Percentiles rank a stretch among this genome's conserved stretches.
Evolutionary conservation across 768 basidiomycete genomes (phyloP).

Genomic region (Lyophyllum atratum): DNA sequence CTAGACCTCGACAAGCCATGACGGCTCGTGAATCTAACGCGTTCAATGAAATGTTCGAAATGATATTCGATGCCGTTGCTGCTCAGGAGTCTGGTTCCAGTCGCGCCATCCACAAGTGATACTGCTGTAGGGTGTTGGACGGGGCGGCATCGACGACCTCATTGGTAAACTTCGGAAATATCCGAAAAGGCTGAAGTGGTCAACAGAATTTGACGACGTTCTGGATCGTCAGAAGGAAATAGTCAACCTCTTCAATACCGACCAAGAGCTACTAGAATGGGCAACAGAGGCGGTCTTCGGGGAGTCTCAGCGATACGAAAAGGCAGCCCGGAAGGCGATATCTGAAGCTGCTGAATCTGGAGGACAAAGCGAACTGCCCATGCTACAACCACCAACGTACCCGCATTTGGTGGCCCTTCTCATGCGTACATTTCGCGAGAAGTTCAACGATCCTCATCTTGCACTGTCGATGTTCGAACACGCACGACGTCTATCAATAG

Average conservation of each 20-base stretch:
- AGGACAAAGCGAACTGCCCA: conserved; percentile 27
- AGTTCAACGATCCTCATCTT: conserved; percentile 76
- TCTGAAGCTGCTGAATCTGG: conserved; percentile 26
- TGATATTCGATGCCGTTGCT: conserved; percentile 62
- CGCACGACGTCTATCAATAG: conserved; percentile 70
- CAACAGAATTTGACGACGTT: conserved; percentile 50
- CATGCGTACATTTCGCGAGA: conserved; percentile 78
- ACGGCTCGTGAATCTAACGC: conserved; percentile 66
- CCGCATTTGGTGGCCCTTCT: conserved; percentile 75
- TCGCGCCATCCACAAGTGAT: conserved; percentile 9
- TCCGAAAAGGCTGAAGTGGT: conserved; percentile 51
- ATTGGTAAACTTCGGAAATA: conserved; percentile 57
- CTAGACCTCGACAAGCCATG: conserved; percentile 55
- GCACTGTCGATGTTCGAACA: conserved; percentile 83
- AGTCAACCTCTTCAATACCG: conserved; percentile 69
- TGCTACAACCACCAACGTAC: conserved; percentile 66
- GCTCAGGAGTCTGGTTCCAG: conserved; percentile 26
- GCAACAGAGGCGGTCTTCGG: conserved; percentile 68
- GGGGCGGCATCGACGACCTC: conserved; percentile 45
- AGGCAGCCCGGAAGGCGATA: conserved; percentile 42
- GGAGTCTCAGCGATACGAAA: conserved; percentile 52
- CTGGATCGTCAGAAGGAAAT: conserved; percentile 73
- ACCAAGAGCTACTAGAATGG: conserved; percentile 76
- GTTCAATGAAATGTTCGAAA: conserved; percentile 74
- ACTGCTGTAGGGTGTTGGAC: conserved; percentile 21